Evolutionary conservation across 805 yeast genomes (phyloP), one percentile per base, ranked within the genome.

Genomic region (Schizosaccharomyces osmophilus): DNA sequence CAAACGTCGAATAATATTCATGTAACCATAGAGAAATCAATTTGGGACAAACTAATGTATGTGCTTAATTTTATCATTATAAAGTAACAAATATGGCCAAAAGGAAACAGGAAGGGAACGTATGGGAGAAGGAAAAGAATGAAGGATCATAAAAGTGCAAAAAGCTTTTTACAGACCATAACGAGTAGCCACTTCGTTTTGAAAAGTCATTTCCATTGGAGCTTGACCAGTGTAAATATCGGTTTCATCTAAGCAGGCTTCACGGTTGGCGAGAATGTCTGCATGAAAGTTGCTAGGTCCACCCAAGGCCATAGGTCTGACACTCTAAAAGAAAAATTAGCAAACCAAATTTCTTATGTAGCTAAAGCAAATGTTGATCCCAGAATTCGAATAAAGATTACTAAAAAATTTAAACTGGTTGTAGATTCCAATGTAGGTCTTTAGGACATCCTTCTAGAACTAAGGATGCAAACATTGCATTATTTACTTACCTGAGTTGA

Each of bases 201-300:
- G 57, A 22, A 24, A 51, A 51, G 57, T 51, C 57, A 51, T 51
- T 51, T 51, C 57, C 57, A 51, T 24, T 19, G 57, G 57, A 17
- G 32, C 36, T 19, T 22, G 57, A 17, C 17, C 22, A 19, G 26
- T 41, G 26, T 29, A 88, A 22, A 89, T 78, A 68, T 90, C 97
- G 68, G 89, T 96, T 95, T 96, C 90, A 67, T 85, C 95, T 55
- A 89, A 73, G n/a, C 80, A 71, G 22, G 83, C 73, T 62, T 89
- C 97, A 68, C 79, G 83, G 74, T 85, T 85, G 69, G 80, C 70
- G 62, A 90, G 75, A 61, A 89, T 84, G 67, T 87, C 95, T 63
- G 76, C 78, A 69, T 85, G 94, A 63, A 86, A 62, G 63, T 78
- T 74, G 58, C 78, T 73, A 9, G 79, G 67, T 5, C 81, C 84